Evolutionary conservation across 179 eudicot species (phyloP).

Genomic region (Spergularia azorica): DNA sequence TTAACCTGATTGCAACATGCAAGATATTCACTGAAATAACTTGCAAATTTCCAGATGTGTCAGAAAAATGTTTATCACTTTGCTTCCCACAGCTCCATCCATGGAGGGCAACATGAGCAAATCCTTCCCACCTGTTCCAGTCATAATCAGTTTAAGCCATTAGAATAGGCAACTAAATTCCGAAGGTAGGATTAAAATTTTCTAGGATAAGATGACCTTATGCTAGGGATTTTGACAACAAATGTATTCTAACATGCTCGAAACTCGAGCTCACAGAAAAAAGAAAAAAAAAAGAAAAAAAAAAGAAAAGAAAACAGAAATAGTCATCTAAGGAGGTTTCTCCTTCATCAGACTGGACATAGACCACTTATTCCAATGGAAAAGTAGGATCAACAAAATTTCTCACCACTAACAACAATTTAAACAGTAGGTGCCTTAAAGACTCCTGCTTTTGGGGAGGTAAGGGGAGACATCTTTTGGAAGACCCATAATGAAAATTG

Average conservation of each 20-base stretch:
- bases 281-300: neutral
- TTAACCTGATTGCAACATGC: conserved; percentile 61
- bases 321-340: neutral
- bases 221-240: neutral
- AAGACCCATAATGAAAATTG: too few species aligned
- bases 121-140: conserved; percentile 82
- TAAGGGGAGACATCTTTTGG: too few species aligned
- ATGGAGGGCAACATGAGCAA: conserved; percentile 62
- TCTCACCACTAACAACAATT: too few species aligned
- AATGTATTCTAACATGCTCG: neutral
- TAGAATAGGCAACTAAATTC: neutral
- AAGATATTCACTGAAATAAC: conserved; percentile 47
- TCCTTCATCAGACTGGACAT: too few species aligned
- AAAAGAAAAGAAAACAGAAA: neutral
- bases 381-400: too few species aligned
- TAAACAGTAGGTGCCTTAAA: too few species aligned
- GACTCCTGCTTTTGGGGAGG: too few species aligned
- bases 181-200: neutral
- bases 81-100: conserved; percentile 46
- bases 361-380: too few species aligned
- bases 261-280: neutral
- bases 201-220: neutral
- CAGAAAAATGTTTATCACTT: conserved; percentile 14
- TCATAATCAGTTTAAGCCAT: conserved; percentile 12
- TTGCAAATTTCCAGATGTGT: conserved; percentile 26